These are phyloP conservation scores for Lodderomyces oxycetoniae DNA, from an alignment of 1,139 yeast genomes.

Conservation along the genomic window DNA sequence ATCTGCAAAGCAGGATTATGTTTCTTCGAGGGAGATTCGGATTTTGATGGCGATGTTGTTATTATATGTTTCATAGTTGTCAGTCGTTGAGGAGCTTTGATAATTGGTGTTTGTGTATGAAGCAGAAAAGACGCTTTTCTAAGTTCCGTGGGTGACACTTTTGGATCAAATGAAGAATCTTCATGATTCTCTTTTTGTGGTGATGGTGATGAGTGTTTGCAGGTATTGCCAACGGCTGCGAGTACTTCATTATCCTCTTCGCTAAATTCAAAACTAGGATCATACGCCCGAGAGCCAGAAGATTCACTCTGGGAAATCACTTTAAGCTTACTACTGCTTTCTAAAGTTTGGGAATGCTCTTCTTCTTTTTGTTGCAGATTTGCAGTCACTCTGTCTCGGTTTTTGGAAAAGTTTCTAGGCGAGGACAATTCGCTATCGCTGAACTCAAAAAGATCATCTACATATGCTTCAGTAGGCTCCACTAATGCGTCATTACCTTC, in stretches of 20 bases:
- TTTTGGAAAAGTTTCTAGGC: too few relatives aligned
- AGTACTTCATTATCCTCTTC: neutral
- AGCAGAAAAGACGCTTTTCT: neutral
- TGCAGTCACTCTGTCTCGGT: too few relatives aligned
- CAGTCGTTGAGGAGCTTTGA: conserved; percentile 1
- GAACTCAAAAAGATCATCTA: neutral
- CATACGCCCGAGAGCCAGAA: too few relatives aligned
- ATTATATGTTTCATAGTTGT: conserved; percentile 5
- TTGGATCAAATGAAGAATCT: neutral
- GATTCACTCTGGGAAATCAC: too few relatives aligned
- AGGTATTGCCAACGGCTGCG: neutral
- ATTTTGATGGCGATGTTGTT: conserved; percentile 6
- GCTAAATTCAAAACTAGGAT: conserved; percentile 1
- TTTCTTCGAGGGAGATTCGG: neutral
- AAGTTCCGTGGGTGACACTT: neutral
- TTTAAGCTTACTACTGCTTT: too few relatives aligned
- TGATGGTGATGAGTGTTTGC: neutral
- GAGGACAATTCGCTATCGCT: neutral
- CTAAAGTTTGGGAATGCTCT: too few relatives aligned
- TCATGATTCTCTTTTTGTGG: neutral
- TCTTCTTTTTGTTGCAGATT: too few relatives aligned
- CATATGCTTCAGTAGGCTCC: neutral
- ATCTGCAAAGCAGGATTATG: neutral
- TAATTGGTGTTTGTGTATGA: neutral
- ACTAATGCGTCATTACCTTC: too few relatives aligned